Percentiles rank a stretch among this genome's conserved stretches.
Conservation (phyloP, 192 early-diverging fungal species). For the Coemansia asiatica region DNA sequence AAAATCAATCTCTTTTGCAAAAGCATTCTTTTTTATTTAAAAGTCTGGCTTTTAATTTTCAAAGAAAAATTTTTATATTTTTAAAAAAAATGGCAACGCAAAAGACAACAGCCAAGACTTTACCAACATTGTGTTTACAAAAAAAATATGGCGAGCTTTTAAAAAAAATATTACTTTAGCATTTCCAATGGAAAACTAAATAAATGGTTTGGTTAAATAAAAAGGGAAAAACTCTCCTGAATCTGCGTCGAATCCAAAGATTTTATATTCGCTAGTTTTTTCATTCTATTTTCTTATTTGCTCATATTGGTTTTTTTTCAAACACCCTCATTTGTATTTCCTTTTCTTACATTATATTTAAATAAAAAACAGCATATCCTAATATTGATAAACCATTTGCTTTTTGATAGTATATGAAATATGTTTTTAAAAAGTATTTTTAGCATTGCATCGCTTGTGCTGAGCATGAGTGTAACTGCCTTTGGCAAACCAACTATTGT, state of each 20-base stretch:
- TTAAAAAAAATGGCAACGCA: too few species aligned
- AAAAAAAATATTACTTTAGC: too few species aligned
- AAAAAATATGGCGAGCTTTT: too few species aligned
- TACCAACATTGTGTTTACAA: too few species aligned
- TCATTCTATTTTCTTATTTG: background rate
- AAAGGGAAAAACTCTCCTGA: background rate
- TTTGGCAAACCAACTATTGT: conserved; percentile 1
- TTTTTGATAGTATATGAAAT: background rate
- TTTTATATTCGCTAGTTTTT: too few species aligned
- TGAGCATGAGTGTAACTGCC: conserved; percentile 4
- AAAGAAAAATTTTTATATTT: conserved; percentile 1
- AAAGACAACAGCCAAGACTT: too few species aligned
- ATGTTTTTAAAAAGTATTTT: background rate
- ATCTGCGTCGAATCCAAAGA: too few species aligned
- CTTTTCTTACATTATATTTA: background rate
- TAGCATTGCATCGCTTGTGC: background rate
- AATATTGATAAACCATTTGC: background rate
- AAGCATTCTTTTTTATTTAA: background rate
- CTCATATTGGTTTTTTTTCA: background rate
- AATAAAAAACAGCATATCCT: background rate
- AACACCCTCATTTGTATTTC: background rate
- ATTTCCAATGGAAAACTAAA: too few species aligned
- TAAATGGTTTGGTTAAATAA: background rate
- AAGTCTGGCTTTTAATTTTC: background rate
- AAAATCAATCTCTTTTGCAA: background rate